These are phyloP conservation scores for Aspergillus sp. DNA, from an alignment of 2,329 filamentous ascomycete species.

Conservation along the genomic window DNA sequence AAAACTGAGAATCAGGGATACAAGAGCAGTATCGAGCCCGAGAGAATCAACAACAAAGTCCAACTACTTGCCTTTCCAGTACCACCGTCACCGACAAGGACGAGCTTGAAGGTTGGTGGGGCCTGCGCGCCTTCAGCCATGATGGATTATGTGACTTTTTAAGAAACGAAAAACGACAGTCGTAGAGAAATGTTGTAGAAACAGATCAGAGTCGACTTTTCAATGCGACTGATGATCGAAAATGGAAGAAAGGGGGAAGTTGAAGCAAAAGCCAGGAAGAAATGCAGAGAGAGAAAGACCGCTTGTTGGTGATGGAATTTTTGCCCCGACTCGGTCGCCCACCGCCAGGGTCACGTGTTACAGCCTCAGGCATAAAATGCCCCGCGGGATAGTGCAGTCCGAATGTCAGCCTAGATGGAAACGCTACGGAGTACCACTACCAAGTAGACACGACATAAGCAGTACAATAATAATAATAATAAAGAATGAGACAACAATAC, in stretches of 20 bases:
- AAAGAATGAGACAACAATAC: no score
- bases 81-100: slow-evolving; percentile 98
- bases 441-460: no score
- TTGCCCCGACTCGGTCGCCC: slow-evolving; percentile 14
- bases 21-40: neutral
- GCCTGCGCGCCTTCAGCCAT: slow-evolving; percentile 56
- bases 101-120: slow-evolving; percentile 94
- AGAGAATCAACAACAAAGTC: neutral
- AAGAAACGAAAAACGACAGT: slow-evolving; percentile 6
- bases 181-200: slow-evolving; percentile 8
- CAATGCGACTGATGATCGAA: slow-evolving; percentile 16
- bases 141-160: slow-evolving; percentile 20
- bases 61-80: slow-evolving; percentile 84
- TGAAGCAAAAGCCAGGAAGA: slow-evolving; percentile 18
- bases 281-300: slow-evolving; percentile 20
- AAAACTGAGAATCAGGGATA: neutral
- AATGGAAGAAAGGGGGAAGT: slow-evolving; percentile 8
- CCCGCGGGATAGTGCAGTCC: slow-evolving; percentile 8
- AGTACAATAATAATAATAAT: no score
- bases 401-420: neutral
- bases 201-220: slow-evolving; percentile 14
- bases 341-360: slow-evolving; percentile 13
- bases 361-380: slow-evolving; percentile 15
- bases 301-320: slow-evolving; percentile 27
- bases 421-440: neutral